phyloP scores from a whole-genome alignment of 2,329 filamentous ascomycete genomes.

The Cephalotrichum gorgonifer region DNA sequence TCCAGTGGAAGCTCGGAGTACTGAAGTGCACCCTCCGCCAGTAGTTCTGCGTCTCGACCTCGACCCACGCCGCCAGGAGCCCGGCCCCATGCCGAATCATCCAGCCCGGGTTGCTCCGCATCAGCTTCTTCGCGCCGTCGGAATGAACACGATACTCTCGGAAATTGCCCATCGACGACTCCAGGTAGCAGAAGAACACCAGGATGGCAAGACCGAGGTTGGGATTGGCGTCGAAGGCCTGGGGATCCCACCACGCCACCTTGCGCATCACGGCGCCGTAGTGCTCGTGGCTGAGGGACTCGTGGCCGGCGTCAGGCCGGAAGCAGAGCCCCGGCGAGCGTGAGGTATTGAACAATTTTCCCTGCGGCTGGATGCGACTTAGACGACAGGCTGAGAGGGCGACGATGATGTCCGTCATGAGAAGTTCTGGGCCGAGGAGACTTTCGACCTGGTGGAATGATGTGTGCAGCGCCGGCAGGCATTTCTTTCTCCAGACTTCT shows the following conservation, averaged over 20 bases:
- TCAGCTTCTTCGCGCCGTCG: not conserved
- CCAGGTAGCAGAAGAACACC: slow-evolving; percentile 12
- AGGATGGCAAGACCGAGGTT: slow-evolving; percentile 8
- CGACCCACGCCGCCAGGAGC: slow-evolving; percentile 10
- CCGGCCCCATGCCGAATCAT: not conserved
- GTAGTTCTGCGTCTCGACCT: slow-evolving; percentile 13
- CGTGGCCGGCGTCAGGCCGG: slow-evolving; percentile 6
- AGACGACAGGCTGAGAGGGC: slow-evolving; percentile 7
- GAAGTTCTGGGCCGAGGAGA: not conserved
- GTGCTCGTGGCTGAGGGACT: slow-evolving; percentile 7
- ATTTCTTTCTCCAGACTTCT: not conserved
- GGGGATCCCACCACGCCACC: slow-evolving; percentile 6
- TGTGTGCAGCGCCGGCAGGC: not conserved
- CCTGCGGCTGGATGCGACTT: slow-evolving; percentile 5
- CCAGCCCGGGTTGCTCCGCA: slow-evolving; percentile 1
- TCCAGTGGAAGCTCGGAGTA: slow-evolving; percentile 8
- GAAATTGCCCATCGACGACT: slow-evolving; percentile 15
- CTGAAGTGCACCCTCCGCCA: slow-evolving; percentile 14
- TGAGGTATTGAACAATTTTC: not conserved
- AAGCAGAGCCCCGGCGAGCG: not conserved
- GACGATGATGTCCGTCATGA: slow-evolving; percentile 3
- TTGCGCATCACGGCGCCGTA: slow-evolving; percentile 7
- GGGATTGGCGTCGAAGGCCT: slow-evolving; percentile 5
- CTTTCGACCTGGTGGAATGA: not conserved
- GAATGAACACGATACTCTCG: slow-evolving; percentile 10